Conservation (phyloP, 768 basidiomycete species). For the Rhizopogon sp. region DNA sequence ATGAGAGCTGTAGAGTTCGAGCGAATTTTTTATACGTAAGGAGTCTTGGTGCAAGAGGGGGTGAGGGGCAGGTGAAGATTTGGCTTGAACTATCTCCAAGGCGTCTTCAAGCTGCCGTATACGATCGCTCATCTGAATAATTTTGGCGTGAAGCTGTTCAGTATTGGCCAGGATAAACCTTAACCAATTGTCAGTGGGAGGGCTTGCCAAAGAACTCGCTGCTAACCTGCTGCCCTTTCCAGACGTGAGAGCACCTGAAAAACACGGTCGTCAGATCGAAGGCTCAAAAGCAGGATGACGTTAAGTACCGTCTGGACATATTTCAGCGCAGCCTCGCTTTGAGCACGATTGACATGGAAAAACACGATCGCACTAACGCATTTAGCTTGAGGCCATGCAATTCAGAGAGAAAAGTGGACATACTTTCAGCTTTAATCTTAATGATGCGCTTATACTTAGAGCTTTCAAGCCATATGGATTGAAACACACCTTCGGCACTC, state of each 20-base stretch:
- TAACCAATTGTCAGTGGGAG: conserved; percentile 10
- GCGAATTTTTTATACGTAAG: conserved; percentile 58
- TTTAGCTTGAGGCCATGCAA: conserved; percentile 7
- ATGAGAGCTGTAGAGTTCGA: conserved; percentile 50
- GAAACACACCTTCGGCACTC: conserved; percentile 53
- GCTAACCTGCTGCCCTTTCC: conserved; percentile 59
- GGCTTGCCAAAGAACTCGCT: background rate
- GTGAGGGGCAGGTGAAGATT: conserved; percentile 38
- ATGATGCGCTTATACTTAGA: background rate
- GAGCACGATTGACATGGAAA: conserved; percentile 67
- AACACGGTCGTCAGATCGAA: conserved; percentile 6
- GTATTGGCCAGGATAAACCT: conserved; percentile 69
- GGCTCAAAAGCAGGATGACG: background rate
- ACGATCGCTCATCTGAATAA: conserved; percentile 54
- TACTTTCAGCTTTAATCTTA: conserved; percentile 54
- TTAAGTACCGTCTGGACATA: conserved; percentile 52
- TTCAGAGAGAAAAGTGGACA: background rate
- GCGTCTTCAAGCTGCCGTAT: conserved; percentile 63
- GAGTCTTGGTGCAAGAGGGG: conserved; percentile 57
- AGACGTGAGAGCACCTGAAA: conserved; percentile 52
- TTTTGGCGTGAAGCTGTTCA: conserved; percentile 61
- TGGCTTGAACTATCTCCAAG: conserved; percentile 39
- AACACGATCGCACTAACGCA: conserved; percentile 53
- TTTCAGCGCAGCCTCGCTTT: conserved; percentile 59
- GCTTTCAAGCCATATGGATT: background rate